These are phyloP conservation scores for Eucalyptus pauciflora DNA, from an alignment of 345 rosid species.

Conservation along the genomic window DNA sequence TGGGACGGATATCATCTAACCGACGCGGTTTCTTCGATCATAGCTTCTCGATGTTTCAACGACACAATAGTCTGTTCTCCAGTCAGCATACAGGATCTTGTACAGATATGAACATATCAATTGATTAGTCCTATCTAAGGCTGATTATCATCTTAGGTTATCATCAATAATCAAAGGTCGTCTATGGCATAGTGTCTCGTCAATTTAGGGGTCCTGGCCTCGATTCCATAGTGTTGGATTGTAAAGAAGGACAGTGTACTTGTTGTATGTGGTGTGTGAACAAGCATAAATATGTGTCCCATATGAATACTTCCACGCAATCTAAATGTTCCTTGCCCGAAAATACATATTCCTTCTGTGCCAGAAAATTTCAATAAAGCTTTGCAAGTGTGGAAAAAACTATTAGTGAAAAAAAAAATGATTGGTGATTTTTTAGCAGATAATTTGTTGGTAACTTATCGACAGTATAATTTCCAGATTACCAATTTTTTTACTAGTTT, in stretches of 20 bases:
- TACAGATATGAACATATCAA: neutral
- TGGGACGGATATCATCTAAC: slow-evolving; percentile 35
- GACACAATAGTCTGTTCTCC: slow-evolving; percentile 22
- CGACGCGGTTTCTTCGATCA: slow-evolving; percentile 4
- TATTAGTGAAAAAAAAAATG: neutral
- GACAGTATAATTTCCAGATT: neutral
- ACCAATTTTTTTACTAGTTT: neutral
- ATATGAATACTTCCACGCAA: neutral
- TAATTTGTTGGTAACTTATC: neutral
- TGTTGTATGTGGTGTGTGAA: neutral
- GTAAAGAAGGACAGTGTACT: neutral
- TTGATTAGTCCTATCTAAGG: neutral
- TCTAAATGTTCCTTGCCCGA: neutral
- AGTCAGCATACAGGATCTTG: slow-evolving; percentile 10
- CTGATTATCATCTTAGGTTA: neutral
- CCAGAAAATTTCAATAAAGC: neutral
- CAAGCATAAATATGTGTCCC: neutral
- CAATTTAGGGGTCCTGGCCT: neutral
- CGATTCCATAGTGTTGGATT: neutral
- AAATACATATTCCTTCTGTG: neutral
- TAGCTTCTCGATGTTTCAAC: slow-evolving; percentile 21
- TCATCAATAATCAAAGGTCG: neutral
- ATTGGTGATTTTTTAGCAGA: neutral
- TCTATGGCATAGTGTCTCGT: neutral
- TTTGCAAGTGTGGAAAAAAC: neutral